Evolutionary conservation across 108 stramenopile species (phyloP).

Genomic region (Pseudonitzschia multiseries): DNA sequence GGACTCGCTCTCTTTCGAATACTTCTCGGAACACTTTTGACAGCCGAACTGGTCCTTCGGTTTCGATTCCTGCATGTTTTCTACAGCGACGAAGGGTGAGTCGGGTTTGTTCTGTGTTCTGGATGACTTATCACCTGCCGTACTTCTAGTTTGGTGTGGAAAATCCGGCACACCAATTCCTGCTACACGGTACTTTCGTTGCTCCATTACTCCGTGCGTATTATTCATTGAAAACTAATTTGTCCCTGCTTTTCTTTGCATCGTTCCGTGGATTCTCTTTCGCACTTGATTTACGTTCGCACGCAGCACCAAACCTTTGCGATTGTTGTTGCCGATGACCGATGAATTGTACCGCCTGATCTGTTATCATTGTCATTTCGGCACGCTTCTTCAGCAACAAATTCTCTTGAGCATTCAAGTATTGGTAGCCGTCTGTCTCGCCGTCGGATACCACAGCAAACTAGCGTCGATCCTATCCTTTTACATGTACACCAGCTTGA

Average conservation of each 20-base stretch:
- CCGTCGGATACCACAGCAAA: constrained; percentile 61
- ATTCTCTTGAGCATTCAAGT: constrained; percentile 60
- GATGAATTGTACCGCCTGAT: constrained; percentile 65
- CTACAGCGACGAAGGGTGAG: constrained; percentile 80
- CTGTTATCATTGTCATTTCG: constrained; percentile 76
- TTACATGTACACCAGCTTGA: constrained; percentile 74
- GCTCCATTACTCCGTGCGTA: too few species aligned
- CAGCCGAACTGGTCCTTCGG: constrained; percentile 57
- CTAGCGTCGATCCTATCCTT: constrained; percentile 68
- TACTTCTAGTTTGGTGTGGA: too few species aligned
- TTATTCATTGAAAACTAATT: too few species aligned
- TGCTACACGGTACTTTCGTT: too few species aligned
- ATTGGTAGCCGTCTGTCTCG: constrained; percentile 52
- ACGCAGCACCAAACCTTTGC: constrained; percentile 63
- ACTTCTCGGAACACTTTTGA: constrained; percentile 58
- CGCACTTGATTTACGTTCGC: not conserved
- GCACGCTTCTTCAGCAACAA: constrained; percentile 59
- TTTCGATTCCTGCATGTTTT: constrained; percentile 79
- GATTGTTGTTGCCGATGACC: constrained; percentile 61
- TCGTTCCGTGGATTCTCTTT: not conserved
- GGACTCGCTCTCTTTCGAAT: constrained; percentile 76
- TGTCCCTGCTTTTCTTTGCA: not conserved
- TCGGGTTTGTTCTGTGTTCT: not conserved
- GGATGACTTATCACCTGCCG: not conserved
- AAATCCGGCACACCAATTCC: too few species aligned